A percentile compares a stretch with the other conserved stretches of the same genome.
Conservation (phyloP, 805 yeast species). For the Candida chauliodis region DNA sequence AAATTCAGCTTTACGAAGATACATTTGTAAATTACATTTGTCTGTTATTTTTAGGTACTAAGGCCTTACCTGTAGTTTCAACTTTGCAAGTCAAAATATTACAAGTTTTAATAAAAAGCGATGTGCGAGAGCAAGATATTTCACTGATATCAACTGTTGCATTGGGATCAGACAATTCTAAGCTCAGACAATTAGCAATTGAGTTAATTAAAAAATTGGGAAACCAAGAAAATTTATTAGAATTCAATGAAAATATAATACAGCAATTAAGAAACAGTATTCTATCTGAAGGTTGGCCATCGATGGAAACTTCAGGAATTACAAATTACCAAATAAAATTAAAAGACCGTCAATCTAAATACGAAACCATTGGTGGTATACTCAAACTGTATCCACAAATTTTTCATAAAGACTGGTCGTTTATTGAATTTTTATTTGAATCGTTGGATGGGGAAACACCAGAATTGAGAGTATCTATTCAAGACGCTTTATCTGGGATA, state of each 20-base stretch:
- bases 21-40: constrained; percentile 43
- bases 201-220: constrained; percentile 64
- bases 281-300: constrained; percentile 61
- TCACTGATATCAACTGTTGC: constrained; percentile 57
- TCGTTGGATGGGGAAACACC: constrained; percentile 61
- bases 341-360: constrained; percentile 58
- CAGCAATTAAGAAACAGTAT: constrained; percentile 51
- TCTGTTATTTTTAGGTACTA: constrained; percentile 50
- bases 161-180: constrained; percentile 49
- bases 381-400: constrained; percentile 43
- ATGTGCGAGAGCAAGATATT: constrained; percentile 42
- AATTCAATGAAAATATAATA: constrained; percentile 44
- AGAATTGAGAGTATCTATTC: constrained; percentile 65
- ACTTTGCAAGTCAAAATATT: constrained; percentile 57
- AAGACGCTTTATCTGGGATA: constrained; percentile 63
- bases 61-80: constrained; percentile 51
- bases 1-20: constrained; percentile 49
- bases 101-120: constrained; percentile 47
- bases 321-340: constrained; percentile 32
- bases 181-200: constrained; percentile 54
- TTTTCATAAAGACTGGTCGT: constrained; percentile 44
- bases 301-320: constrained; percentile 24
- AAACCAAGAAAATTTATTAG: constrained; percentile 13
- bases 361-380: constrained; percentile 75
- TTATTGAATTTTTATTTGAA: constrained; percentile 64